Evolutionary conservation across 352 stramenopile species (phyloP).

Genomic region (Thalassiosira sp.): DNA sequence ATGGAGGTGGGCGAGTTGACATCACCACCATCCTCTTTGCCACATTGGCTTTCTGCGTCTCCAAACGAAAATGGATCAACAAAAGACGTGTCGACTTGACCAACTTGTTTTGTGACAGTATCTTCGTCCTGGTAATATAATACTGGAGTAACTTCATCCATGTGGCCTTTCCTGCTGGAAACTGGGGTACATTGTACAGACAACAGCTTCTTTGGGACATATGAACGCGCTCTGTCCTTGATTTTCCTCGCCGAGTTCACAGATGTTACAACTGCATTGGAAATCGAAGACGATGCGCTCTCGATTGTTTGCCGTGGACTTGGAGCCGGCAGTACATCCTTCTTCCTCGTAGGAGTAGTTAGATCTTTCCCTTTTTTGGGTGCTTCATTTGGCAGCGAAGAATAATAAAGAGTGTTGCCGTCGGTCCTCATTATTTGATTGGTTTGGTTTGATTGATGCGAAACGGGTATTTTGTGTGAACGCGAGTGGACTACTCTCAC

Average conservation of each 20-base stretch:
- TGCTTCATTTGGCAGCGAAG: slow-evolving; percentile 6
- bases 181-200: neutral
- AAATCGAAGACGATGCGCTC: slow-evolving; percentile 7
- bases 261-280: slow-evolving; percentile 2
- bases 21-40: slow-evolving; percentile 4
- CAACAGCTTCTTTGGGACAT: neutral
- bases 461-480: neutral
- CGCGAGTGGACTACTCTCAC: neutral
- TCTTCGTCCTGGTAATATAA: slow-evolving; percentile 1
- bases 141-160: slow-evolving; percentile 13
- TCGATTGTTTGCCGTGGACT: neutral
- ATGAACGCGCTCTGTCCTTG: neutral
- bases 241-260: slow-evolving; percentile 10
- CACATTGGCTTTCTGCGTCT: neutral
- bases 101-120: neutral
- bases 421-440: neutral
- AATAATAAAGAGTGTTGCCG: slow-evolving; percentile 1
- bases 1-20: neutral
- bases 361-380: neutral
- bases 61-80: slow-evolving; percentile 17
- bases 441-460: neutral
- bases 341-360: neutral
- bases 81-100: neutral
- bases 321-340: neutral
- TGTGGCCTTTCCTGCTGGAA: neutral